Evolutionary conservation across 768 basidiomycete species (phyloP), one percentile per base, ranked within the genome.

Genomic region (Suillus sp.): DNA sequence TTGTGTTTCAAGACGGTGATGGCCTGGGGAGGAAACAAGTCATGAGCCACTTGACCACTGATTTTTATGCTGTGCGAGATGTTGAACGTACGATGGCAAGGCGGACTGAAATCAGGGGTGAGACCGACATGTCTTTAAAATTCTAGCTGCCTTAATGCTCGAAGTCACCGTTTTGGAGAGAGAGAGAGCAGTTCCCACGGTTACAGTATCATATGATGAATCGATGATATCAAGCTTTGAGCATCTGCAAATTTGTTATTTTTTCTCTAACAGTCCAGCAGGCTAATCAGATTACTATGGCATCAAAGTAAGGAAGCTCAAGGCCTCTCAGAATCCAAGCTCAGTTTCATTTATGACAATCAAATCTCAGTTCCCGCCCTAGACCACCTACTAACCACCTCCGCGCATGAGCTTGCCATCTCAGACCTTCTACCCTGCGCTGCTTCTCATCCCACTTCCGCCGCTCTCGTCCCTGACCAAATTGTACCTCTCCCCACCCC

Each of bases 1-100:
- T 71, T 73, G 60, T 69, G 58, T 20, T 67, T 75, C n/a, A 76
- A 64, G 9, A 54, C 66, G 34, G 67, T 63, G 3, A 74, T 45
- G 2, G 64, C 70, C 73, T 74, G 48, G 14, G 43, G 6, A 34
- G 32, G 13, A n/a, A 50, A 38, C 27, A 34, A 56, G 40, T 5
- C 4, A 59, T 61, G 25, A 61, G 30, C 13, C 3, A 13, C 32
- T 61, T 13, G 20, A 56, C 10, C 11, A 53, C 18, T 34, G 11
- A 5, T 9, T 56, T 42, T 38, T 22, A 37, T 9, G 14, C 25
- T 37, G 0, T 18, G 37, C 16, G 20, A 38, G 30, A 40, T 40
- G 56, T 30, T 6, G 11, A 57, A 9, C 25, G 38, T 57, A 57
- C 56, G 18, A 57, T 57, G 10, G 56, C 56, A 57, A 57, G 25